Conservation (phyloP, 768 basidiomycete genomes). For the Collybia nuda region DNA sequence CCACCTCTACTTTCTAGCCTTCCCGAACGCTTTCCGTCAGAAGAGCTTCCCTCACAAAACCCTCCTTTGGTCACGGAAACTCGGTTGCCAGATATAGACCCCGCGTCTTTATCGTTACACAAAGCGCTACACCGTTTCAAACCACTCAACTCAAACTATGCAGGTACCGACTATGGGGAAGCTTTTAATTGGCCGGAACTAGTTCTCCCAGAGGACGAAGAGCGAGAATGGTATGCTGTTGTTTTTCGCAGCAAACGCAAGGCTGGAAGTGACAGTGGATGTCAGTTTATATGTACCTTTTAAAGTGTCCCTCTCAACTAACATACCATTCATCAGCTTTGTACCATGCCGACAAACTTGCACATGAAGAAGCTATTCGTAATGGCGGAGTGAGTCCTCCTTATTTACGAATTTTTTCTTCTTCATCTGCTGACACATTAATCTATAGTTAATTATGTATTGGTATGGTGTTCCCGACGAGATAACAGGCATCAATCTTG, state of each 20-base stretch:
- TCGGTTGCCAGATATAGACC: constrained; percentile 83
- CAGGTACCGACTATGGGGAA: constrained; percentile 57
- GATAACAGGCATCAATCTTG: constrained; percentile 80
- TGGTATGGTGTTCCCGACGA: constrained; percentile 90
- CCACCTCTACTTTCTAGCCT: constrained; percentile 84
- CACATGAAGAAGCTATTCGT: constrained; percentile 90
- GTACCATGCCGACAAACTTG: constrained; percentile 82
- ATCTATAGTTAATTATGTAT: constrained; percentile 73
- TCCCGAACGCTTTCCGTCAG: constrained; percentile 40
- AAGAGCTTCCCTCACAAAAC: constrained; percentile 23
- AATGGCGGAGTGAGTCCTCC: constrained; percentile 72
- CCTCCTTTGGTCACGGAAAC: constrained; percentile 65
- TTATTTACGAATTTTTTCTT: not conserved
- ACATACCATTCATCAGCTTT: constrained; percentile 45
- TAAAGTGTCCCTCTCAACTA: constrained; percentile 2
- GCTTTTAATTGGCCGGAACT: constrained; percentile 91
- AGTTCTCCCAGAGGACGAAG: constrained; percentile 62
- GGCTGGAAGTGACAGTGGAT: constrained; percentile 62
- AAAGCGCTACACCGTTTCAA: constrained; percentile 79
- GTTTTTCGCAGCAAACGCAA: constrained; percentile 83
- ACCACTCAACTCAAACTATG: constrained; percentile 62
- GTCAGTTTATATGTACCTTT: constrained; percentile 37
- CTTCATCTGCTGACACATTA: constrained; percentile 8
- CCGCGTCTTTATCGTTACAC: constrained; percentile 81
- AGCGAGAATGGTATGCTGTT: constrained; percentile 91